phyloP scores from a whole-genome alignment of 805 yeast species.

The Wickerhamomyces ciferrii region DNA sequence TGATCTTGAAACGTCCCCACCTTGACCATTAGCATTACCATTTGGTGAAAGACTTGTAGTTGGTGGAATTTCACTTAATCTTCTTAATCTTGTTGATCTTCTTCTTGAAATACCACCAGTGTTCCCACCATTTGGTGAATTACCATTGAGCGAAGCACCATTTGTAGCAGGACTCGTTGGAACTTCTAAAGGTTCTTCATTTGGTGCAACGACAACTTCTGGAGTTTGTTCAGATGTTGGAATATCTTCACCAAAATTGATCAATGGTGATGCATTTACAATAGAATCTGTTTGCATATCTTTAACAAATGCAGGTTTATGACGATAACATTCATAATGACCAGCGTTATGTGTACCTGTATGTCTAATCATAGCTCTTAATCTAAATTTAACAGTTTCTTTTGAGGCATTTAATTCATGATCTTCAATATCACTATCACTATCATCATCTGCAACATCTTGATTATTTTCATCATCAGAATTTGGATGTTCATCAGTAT shows the following conservation, averaged over 20 bases:
- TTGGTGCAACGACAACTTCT: slow-evolving; percentile 9
- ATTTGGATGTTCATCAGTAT: slow-evolving; percentile 6
- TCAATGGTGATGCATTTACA: slow-evolving; percentile 25
- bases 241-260: slow-evolving; percentile 12
- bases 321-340: slow-evolving; percentile 84
- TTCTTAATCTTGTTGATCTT: slow-evolving; percentile 1
- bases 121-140: neutral
- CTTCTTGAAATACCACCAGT: neutral
- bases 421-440: slow-evolving; percentile 12
- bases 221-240: neutral
- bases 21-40: neutral
- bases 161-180: neutral
- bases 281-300: slow-evolving; percentile 20
- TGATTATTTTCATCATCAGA: slow-evolving; percentile 10
- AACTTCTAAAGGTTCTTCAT: slow-evolving; percentile 5
- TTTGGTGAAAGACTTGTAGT: neutral
- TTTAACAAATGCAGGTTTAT: slow-evolving; percentile 53
- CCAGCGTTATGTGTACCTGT: slow-evolving; percentile 86
- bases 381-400: slow-evolving; percentile 42
- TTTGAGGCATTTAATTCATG: slow-evolving; percentile 16
- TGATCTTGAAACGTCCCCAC: slow-evolving; percentile 12
- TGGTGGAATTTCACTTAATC: neutral
- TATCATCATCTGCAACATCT: slow-evolving; percentile 18
- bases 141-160: neutral
- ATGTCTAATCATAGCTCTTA: slow-evolving; percentile 76